A percentile compares a stretch with the other conserved stretches of the same genome.
Evolutionary conservation across 2,329 filamentous ascomycete genomes (phyloP).

Genomic region (Epichloe aotearoae): DNA sequence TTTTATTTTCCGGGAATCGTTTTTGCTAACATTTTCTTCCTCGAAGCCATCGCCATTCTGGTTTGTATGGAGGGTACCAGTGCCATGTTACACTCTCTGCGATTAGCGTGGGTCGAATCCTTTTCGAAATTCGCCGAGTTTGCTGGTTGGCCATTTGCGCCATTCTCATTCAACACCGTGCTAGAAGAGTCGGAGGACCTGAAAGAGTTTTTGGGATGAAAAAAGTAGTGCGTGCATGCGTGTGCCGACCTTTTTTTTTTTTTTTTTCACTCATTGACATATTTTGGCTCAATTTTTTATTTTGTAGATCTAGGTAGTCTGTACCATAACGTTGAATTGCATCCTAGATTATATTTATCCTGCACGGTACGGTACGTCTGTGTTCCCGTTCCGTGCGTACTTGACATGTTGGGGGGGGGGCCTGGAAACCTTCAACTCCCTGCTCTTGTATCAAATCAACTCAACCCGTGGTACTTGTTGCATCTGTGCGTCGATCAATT

Average conservation of each 20-base stretch:
- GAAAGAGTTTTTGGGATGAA: constrained; percentile 39
- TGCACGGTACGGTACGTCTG: neutral
- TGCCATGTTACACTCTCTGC: constrained; percentile 85
- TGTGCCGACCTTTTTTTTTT: neutral
- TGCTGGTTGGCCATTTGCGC: constrained; percentile 72
- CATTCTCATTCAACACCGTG: constrained; percentile 75
- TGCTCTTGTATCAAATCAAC: too few species aligned
- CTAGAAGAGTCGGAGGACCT: constrained; percentile 67
- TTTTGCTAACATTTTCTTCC: constrained; percentile 12
- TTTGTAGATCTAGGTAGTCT: constrained; percentile 19
- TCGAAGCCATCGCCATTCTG: constrained; percentile 43
- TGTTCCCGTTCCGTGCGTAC: neutral
- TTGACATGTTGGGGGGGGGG: neutral
- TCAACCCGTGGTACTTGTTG: too few species aligned
- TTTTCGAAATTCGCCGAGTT: constrained; percentile 97
- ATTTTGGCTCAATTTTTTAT: constrained; percentile 9
- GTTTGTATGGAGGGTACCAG: constrained; percentile 94
- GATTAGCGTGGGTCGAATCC: constrained; percentile 92
- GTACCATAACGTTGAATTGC: constrained; percentile 15
- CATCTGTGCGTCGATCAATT: neutral
- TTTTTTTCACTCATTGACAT: neutral
- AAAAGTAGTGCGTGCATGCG: neutral
- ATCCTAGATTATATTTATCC: constrained; percentile 6
- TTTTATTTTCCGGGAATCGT: neutral
- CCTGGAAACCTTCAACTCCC: too few species aligned